Evolutionary conservation across 2,329 filamentous ascomycete genomes (phyloP).

Genomic region (Aspergillus spinulosporus): DNA sequence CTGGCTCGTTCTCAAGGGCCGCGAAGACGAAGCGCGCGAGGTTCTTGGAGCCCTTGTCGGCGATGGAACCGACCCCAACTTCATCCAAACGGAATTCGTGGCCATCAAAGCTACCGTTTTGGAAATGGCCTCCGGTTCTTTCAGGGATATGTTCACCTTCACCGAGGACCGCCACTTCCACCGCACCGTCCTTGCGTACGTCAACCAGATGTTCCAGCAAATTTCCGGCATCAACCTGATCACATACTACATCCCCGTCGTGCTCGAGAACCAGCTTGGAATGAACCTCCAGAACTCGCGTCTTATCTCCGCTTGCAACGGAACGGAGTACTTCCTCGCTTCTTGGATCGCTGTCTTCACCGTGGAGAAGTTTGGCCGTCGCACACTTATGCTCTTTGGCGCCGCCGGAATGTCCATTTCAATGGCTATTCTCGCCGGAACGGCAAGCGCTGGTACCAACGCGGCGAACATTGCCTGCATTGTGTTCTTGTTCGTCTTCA

Average conservation of each 20-base stretch:
- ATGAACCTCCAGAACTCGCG: constrained; percentile 45
- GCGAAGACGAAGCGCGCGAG: constrained; percentile 52
- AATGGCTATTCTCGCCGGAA: constrained; percentile 60
- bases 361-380: constrained; percentile 17
- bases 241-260: constrained; percentile 48
- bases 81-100: constrained; percentile 49
- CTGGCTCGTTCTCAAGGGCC: constrained; percentile 59
- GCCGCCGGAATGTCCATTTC: constrained; percentile 63
- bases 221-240: constrained; percentile 49
- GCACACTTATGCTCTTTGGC: constrained; percentile 47
- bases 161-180: constrained; percentile 58
- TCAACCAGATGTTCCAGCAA: constrained; percentile 59
- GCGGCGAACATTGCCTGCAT: constrained; percentile 30
- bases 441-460: constrained; percentile 26
- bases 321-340: constrained; percentile 56
- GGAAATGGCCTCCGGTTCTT: constrained; percentile 52
- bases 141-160: constrained; percentile 61
- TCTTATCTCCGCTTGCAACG: constrained; percentile 55
- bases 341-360: constrained; percentile 53
- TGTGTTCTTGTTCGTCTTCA: constrained; percentile 62
- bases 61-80: constrained; percentile 47
- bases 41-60: constrained; percentile 52
- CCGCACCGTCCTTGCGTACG: constrained; percentile 56
- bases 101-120: constrained; percentile 56
- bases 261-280: constrained; percentile 46